Percentiles rank a stretch among this genome's conserved stretches.
phyloP scores from a whole-genome alignment of 331 rosid species.

The Cydonia oblonga region DNA sequence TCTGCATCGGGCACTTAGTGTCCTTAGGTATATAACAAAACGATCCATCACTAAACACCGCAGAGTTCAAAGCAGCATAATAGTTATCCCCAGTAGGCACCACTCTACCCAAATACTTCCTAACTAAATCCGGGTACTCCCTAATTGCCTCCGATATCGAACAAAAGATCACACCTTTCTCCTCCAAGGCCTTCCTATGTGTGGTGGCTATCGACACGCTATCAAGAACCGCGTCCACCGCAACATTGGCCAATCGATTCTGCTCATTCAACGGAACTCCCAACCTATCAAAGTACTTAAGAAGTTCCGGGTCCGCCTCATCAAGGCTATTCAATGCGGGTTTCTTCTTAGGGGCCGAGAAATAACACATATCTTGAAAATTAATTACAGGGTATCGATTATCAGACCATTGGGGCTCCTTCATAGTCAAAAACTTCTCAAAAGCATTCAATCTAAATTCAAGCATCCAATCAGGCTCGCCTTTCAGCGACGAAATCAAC shows the following conservation, averaged over 20 bases:
- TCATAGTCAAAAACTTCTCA: slow-evolving; percentile 54
- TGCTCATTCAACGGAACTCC: slow-evolving; percentile 73
- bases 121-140: slow-evolving; percentile 72
- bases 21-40: slow-evolving; percentile 75
- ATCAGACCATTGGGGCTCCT: slow-evolving; percentile 74
- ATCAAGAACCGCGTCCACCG: slow-evolving; percentile 75
- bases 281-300: slow-evolving; percentile 61
- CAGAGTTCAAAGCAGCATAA: slow-evolving; percentile 71
- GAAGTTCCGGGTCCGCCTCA: slow-evolving; percentile 78
- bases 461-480: slow-evolving; percentile 91
- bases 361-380: slow-evolving; percentile 70
- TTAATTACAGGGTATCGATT: slow-evolving; percentile 45
- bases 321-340: slow-evolving; percentile 46
- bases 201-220: slow-evolving; percentile 90
- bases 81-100: slow-evolving; percentile 77
- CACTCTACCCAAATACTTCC: slow-evolving; percentile 55
- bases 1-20: slow-evolving; percentile 84
- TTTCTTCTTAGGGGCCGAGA: slow-evolving; percentile 77
- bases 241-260: slow-evolving; percentile 78
- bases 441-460: slow-evolving; percentile 57
- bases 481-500: slow-evolving; percentile 47
- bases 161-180: slow-evolving; percentile 75
- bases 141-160: slow-evolving; percentile 79
- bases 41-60: slow-evolving; percentile 84
- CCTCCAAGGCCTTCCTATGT: slow-evolving; percentile 63